These are phyloP conservation scores for Ajuga chamaepitys DNA, from an alignment of 257 asterid genomes.

Conservation along the genomic window DNA sequence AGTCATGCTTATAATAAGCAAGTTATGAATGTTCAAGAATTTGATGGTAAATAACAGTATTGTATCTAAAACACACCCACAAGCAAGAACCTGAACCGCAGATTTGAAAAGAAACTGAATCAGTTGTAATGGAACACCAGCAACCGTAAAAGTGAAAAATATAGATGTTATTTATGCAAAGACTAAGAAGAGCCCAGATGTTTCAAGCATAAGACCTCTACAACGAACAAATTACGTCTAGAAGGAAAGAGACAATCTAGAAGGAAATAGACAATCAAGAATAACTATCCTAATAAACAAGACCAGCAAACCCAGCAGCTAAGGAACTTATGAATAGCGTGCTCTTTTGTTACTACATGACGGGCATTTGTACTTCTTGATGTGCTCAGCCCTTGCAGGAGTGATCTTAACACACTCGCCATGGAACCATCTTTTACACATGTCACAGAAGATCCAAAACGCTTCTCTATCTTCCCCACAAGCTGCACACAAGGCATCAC, in stretches of 20 bases:
- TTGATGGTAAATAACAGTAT: no score
- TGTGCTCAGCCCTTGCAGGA: constrained; percentile 85
- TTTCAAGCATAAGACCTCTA: constrained; percentile 22
- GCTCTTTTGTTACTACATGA: constrained; percentile 55
- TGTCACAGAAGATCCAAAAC: constrained; percentile 81
- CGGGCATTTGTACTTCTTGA: constrained; percentile 90
- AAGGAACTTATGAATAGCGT: constrained; percentile 37
- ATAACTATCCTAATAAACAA: constrained; percentile 18
- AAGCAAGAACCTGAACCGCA: no score
- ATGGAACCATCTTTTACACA: constrained; percentile 84
- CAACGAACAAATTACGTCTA: constrained; percentile 21
- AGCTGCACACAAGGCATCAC: constrained; percentile 60
- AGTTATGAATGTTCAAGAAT: no score
- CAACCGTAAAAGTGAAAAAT: constrained; percentile 13
- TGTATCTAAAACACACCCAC: no score
- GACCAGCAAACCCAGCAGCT: constrained; percentile 15
- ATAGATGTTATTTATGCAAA: constrained; percentile 22
- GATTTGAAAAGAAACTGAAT: not conserved
- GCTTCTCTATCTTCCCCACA: constrained; percentile 70
- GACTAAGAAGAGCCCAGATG: constrained; percentile 12
- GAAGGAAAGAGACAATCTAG: not conserved
- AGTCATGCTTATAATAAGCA: no score
- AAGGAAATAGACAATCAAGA: constrained; percentile 2
- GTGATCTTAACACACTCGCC: constrained; percentile 83
- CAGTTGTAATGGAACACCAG: not conserved